A percentile compares a stretch with the other conserved stretches of the same genome.
phyloP scores from a whole-genome alignment of 805 yeast genomes.

The Candida sanyiensis region DNA sequence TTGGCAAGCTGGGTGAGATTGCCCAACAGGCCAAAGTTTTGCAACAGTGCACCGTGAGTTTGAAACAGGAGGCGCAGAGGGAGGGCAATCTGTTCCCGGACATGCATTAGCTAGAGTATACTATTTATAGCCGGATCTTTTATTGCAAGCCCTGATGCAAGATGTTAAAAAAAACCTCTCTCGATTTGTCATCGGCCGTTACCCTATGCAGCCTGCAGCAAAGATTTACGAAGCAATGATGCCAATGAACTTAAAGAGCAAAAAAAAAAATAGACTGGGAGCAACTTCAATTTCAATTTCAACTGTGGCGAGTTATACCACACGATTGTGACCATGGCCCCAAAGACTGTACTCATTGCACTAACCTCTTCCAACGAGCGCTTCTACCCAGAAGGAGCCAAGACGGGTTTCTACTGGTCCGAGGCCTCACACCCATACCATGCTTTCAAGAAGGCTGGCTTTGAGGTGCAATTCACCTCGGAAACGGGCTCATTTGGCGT shows the following conservation, averaged over 20 bases:
- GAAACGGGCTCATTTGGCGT: slow-evolving; percentile 54
- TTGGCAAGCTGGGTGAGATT: slow-evolving; percentile 63
- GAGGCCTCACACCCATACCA: slow-evolving; percentile 59
- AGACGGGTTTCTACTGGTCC: slow-evolving; percentile 54
- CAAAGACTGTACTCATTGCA: slow-evolving; percentile 38
- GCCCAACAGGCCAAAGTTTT: slow-evolving; percentile 75
- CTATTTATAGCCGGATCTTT: no score
- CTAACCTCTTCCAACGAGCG: slow-evolving; percentile 36
- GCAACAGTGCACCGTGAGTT: slow-evolving; percentile 62
- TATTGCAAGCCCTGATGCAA: no score
- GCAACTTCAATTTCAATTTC: no score
- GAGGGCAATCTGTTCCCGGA: slow-evolving; percentile 22
- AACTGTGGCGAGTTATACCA: no score
- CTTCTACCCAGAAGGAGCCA: slow-evolving; percentile 52
- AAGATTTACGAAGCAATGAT: no score
- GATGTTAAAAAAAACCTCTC: no score
- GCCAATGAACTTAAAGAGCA: no score
- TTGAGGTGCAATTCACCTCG: slow-evolving; percentile 49
- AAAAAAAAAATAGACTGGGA: no score
- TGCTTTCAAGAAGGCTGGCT: slow-evolving; percentile 42
- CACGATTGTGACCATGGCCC: no score
- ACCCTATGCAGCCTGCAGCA: no score
- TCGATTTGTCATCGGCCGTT: no score
- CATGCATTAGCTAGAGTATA: slow-evolving; percentile 1
- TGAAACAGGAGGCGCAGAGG: slow-evolving; percentile 45